These are phyloP conservation scores for Cinnamomum chago DNA, from an alignment of 164 flowering plant genomes.

Conservation along the genomic window DNA sequence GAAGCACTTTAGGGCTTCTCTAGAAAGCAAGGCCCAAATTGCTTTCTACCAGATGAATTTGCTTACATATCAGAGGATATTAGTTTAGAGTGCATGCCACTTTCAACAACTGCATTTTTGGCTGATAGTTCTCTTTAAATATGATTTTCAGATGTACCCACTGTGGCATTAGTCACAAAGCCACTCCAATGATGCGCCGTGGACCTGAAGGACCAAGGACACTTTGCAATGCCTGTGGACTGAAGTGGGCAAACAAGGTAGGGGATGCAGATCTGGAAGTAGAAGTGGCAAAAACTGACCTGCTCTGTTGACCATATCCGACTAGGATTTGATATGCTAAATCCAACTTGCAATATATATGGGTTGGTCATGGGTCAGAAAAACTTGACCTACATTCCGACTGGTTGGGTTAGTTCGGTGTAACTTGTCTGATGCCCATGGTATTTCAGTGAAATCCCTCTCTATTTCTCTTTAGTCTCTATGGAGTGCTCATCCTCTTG, in stretches of 20 bases:
- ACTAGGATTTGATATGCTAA: neutral
- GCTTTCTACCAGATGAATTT: neutral
- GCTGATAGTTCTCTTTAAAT: neutral
- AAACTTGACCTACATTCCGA: neutral
- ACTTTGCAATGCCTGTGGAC: constrained; percentile 26
- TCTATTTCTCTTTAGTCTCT: no score
- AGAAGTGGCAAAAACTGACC: neutral
- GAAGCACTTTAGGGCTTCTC: no score
- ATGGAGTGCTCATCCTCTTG: no score
- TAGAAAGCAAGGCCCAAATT: no score
- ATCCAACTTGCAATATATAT: neutral
- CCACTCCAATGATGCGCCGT: constrained; percentile 27
- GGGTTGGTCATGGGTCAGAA: no score
- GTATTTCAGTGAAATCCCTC: no score
- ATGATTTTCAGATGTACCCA: constrained; percentile 12
- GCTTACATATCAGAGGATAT: neutral
- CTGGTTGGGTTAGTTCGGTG: neutral
- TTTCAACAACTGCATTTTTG: neutral
- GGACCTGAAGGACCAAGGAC: constrained; percentile 23
- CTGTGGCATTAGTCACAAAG: constrained; percentile 18
- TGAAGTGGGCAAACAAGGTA: constrained; percentile 27
- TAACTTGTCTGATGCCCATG: no score
- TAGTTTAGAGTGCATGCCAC: neutral
- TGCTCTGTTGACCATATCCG: neutral
- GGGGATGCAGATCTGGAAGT: neutral